A percentile compares a stretch with the other conserved stretches of the same genome.
phyloP scores from a whole-genome alignment of 2,329 filamentous ascomycete species.

The Colletotrichum horii region DNA sequence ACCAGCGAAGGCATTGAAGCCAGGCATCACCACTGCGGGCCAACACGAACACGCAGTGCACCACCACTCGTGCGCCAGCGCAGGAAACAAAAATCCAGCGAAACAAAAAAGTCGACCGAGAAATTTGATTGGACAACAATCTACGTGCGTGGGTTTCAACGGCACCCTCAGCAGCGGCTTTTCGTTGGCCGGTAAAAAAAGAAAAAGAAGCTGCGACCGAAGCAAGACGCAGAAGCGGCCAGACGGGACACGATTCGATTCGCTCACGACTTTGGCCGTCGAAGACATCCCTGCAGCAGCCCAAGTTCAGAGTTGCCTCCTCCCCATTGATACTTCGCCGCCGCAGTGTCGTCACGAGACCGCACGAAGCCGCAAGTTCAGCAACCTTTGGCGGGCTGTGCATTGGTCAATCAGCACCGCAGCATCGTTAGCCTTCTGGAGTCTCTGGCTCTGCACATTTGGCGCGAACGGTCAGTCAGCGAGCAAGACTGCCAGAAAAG shows the following conservation, averaged over 20 bases:
- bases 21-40: neutral
- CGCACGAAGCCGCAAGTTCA: neutral
- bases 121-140: neutral
- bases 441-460: neutral
- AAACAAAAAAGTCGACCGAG: neutral
- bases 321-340: neutral
- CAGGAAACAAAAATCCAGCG: neutral
- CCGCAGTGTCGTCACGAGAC: neutral
- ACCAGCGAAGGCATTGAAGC: neutral
- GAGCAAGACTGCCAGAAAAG: neutral
- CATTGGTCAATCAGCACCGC: neutral
- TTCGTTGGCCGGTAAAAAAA: conserved; percentile 14
- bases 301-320: neutral
- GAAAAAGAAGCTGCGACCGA: conserved; percentile 1
- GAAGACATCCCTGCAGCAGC: neutral
- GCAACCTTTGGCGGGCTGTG: neutral
- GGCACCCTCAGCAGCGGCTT: neutral
- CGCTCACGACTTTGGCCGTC: neutral
- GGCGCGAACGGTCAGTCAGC: neutral
- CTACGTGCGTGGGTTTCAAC: neutral
- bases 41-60: neutral
- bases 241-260: neutral
- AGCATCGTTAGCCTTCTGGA: neutral
- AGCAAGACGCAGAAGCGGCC: neutral
- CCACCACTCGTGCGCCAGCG: neutral